Base-by-base conservation (phyloP, 2,329 filamentous ascomycete genomes). In the Microcyclospora tardicrescens region DNA sequence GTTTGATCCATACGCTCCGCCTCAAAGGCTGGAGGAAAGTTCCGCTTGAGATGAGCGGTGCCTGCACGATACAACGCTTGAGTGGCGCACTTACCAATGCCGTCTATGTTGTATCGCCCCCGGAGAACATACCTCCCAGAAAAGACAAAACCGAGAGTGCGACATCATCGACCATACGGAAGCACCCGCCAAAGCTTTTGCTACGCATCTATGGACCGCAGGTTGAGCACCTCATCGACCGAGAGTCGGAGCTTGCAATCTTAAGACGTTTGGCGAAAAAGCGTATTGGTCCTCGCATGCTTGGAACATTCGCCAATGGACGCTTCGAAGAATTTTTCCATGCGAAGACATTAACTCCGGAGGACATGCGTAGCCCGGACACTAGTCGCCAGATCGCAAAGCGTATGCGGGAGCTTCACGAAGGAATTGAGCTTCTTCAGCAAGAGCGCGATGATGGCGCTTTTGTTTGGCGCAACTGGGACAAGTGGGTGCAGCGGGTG, bases 71-170 rank as follows among this genome's bases (percentile, higher is more conserved):
- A 5, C 73, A 83, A 60, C 73, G 84, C 36, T 67, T 93, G 19
- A 95, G 89, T 58, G 91, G 91, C 43, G 91, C 91, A 8, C 64
- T 98, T 49, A 98, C 91, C 14, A 98, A 98, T 57, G 86, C 89
- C 10, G 87, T 98, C 28, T 98, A 96, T 56, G 86, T 94, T 36
- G 86, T 96, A 15, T 81, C 77, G 1, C 87, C 89, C 2, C 87
- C 89, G 0, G 66, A 73, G 30, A 69, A 81, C 28, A 49, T 86
- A 10, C 62, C 66, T 16, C 52, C 50, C 3, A 47, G 47, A 15
- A 51, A 56, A n/a, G 60, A 57, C 29, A 53, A 55, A n/a, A 57
- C 58, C 27, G 62, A 67, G 14, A 47, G 49, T 28, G 41, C 43
- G 6, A 33, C 39, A 10, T 16, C 44, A 53, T 55, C 30, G 57